Conservation (phyloP, 1,139 yeast genomes). For the Hyphopichia pseudoburtonii region DNA sequence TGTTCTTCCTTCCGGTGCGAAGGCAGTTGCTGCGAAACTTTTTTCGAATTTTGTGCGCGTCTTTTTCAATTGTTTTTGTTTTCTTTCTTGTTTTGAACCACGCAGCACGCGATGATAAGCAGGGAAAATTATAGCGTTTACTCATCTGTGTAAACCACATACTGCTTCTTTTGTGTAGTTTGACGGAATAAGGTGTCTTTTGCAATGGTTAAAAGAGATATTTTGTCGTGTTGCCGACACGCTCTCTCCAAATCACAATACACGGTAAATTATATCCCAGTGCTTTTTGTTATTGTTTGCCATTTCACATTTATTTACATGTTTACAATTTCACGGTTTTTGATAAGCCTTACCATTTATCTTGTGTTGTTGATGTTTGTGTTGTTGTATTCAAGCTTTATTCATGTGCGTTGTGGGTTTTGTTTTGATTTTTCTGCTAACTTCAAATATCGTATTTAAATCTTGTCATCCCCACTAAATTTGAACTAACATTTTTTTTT, state of each 20-base stretch:
- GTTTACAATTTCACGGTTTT: too few relatives aligned
- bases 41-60: constrained; percentile 2
- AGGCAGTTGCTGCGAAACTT: not conserved
- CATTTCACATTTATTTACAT: too few relatives aligned
- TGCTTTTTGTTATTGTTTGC: not conserved
- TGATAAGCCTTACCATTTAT: not conserved
- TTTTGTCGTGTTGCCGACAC: too few relatives aligned
- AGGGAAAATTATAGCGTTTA: too few relatives aligned
- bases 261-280: too few relatives aligned
- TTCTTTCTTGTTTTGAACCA: too few relatives aligned
- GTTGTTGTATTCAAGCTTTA: not conserved
- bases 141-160: not conserved
- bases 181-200: too few relatives aligned
- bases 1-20: too few relatives aligned
- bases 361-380: not conserved
- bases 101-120: too few relatives aligned
- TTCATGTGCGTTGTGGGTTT: not conserved
- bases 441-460: constrained; percentile 1
- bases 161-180: not conserved
- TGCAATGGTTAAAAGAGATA: too few relatives aligned
- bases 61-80: too few relatives aligned
- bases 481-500: constrained; percentile 5
- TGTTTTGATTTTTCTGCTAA: not conserved
- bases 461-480: constrained; percentile 6
- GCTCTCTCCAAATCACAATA: too few relatives aligned